Evolutionary conservation across 2,329 filamentous ascomycete species (phyloP).

Genomic region (Penicillium sp.): DNA sequence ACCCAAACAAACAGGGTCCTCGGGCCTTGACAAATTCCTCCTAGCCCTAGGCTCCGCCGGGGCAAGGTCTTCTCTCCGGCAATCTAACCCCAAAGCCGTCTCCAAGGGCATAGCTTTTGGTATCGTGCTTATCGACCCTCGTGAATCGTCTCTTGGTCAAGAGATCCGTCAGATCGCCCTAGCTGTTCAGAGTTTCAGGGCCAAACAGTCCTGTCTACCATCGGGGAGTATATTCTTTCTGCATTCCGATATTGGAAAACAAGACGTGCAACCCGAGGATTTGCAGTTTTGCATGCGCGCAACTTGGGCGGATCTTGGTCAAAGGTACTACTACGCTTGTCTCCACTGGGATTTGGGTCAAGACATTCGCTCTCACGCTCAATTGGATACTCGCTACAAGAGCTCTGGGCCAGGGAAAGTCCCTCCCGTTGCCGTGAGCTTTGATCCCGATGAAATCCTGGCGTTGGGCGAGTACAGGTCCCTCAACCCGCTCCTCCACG

Average conservation of each 20-base stretch:
- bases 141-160: constrained; percentile 17
- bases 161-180: constrained; percentile 24
- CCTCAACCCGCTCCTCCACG: constrained; percentile 5
- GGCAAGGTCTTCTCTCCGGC: constrained; percentile 5
- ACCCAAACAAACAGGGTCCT: not conserved
- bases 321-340: constrained; percentile 34
- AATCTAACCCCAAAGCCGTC: constrained; percentile 23
- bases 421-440: constrained; percentile 23
- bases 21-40: constrained; percentile 17
- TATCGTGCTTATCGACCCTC: constrained; percentile 28
- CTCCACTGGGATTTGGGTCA: constrained; percentile 18
- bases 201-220: not conserved
- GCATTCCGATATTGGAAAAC: constrained; percentile 23
- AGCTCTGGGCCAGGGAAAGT: not conserved
- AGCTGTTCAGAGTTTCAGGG: constrained; percentile 12
- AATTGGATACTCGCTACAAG: not conserved
- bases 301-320: constrained; percentile 30
- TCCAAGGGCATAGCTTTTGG: constrained; percentile 21
- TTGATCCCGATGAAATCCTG: constrained; percentile 27
- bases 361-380: not conserved
- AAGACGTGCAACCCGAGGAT: constrained; percentile 14
- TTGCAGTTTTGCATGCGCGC: constrained; percentile 23
- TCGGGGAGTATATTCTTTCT: constrained; percentile 37
- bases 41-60: constrained; percentile 11
- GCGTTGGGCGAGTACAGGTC: constrained; percentile 18